A percentile compares a stretch with the other conserved stretches of the same genome.
Evolutionary conservation across 331 rosid species (phyloP).

Genomic region (Acacia pycnantha): DNA sequence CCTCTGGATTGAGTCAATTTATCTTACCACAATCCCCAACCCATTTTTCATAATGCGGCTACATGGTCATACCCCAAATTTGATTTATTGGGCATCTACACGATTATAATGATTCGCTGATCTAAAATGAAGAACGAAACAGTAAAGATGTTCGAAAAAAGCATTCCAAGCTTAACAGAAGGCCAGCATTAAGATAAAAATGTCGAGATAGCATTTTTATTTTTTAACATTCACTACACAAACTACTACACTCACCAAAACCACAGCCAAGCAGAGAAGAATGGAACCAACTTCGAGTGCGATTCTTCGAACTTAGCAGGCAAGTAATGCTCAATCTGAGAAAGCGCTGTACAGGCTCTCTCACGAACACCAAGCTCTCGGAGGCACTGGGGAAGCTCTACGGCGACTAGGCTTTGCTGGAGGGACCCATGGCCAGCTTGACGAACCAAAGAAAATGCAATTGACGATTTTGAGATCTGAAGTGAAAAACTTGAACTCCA

Average conservation of each 20-base stretch:
- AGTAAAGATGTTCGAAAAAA: not conserved
- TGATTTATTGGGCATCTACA: constrained; percentile 13
- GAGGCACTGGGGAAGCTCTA: not conserved
- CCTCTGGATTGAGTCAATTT: not conserved
- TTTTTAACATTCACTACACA: constrained; percentile 22
- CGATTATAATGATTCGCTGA: constrained; percentile 10
- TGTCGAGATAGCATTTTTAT: constrained; percentile 32
- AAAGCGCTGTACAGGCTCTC: not conserved
- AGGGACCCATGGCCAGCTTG: not conserved
- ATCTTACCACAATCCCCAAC: constrained; percentile 20
- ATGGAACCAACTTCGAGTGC: constrained; percentile 9
- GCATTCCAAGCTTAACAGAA: constrained; percentile 3
- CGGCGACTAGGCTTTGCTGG: not conserved
- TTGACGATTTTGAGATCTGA: constrained; percentile 39
- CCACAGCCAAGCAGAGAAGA: constrained; percentile 27
- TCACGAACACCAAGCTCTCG: not conserved
- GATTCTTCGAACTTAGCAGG: constrained; percentile 30
- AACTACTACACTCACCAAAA: constrained; percentile 39
- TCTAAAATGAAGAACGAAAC: constrained; percentile 7
- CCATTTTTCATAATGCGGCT: constrained; percentile 20
- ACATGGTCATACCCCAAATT: not conserved
- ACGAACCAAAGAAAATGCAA: constrained; percentile 16
- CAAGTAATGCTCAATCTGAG: constrained; percentile 23
- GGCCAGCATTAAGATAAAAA: not conserved
- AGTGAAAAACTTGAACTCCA: constrained; percentile 25